phyloP scores from a whole-genome alignment of 1,139 yeast species.

The Blastobotrys raffinosifermentans region DNA sequence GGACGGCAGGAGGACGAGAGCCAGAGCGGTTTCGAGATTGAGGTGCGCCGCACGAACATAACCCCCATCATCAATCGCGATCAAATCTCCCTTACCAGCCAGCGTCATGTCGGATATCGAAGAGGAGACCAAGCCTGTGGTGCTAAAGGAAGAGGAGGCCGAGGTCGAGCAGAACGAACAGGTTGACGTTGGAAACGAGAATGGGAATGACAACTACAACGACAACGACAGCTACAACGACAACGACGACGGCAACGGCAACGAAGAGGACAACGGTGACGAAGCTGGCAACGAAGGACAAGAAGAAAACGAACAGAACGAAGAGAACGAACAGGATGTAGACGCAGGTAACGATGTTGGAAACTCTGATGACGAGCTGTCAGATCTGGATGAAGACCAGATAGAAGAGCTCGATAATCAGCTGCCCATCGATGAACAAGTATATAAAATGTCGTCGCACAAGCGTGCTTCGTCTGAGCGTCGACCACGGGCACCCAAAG shows the following conservation, averaged over 20 bases:
- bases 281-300: slow-evolving; percentile 13
- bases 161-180: slow-evolving; percentile 16
- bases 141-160: slow-evolving; percentile 1
- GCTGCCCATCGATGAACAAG: slow-evolving; percentile 35
- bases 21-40: too few relatives aligned
- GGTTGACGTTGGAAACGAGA: slow-evolving; percentile 9
- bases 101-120: too few relatives aligned
- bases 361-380: slow-evolving; percentile 29
- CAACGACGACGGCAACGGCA: slow-evolving; percentile 27
- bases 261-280: slow-evolving; percentile 28
- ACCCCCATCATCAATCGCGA: too few relatives aligned
- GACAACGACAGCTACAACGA: slow-evolving; percentile 13
- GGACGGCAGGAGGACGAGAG: too few relatives aligned
- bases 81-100: too few relatives aligned
- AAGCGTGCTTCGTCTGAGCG: slow-evolving; percentile 20
- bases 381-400: slow-evolving; percentile 37
- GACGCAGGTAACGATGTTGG: slow-evolving; percentile 3
- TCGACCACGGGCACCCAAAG: slow-evolving; percentile 11
- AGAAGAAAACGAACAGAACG: neutral
- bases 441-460: slow-evolving; percentile 36
- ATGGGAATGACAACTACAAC: slow-evolving; percentile 11
- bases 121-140: neutral
- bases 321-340: neutral
- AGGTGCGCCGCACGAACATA: too few relatives aligned
- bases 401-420: slow-evolving; percentile 25